Conservation (phyloP, 805 yeast species). For the Candida argentea region DNA sequence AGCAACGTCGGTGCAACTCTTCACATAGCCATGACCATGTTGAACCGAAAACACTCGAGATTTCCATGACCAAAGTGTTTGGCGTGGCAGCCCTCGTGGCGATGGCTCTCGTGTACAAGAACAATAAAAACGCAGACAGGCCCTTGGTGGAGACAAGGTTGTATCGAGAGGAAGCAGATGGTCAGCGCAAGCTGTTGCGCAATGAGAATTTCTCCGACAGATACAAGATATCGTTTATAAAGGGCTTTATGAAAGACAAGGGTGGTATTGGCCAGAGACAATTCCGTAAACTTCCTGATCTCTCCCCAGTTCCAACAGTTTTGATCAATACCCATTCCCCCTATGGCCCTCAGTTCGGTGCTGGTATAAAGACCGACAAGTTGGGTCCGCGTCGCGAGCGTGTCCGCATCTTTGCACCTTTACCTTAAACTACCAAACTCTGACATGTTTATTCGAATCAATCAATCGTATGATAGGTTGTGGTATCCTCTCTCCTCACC, state of each 20-base stretch:
- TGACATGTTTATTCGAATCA: too few relatives aligned
- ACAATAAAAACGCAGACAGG: slow-evolving; percentile 19
- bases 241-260: slow-evolving; percentile 31
- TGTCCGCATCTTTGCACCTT: slow-evolving; percentile 31
- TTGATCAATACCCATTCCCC: slow-evolving; percentile 34
- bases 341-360: slow-evolving; percentile 30
- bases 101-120: slow-evolving; percentile 22
- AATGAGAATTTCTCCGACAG: slow-evolving; percentile 26
- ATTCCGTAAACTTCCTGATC: slow-evolving; percentile 23
- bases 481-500: too few relatives aligned
- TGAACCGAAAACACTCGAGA: slow-evolving; percentile 19
- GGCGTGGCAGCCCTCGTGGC: slow-evolving; percentile 33
- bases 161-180: slow-evolving; percentile 21
- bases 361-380: slow-evolving; percentile 31
- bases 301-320: slow-evolving; percentile 17
- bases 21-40: slow-evolving; percentile 6
- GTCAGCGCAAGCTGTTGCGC: slow-evolving; percentile 24
- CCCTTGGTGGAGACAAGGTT: slow-evolving; percentile 29
- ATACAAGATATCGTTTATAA: slow-evolving; percentile 33
- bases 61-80: slow-evolving; percentile 30
- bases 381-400: slow-evolving; percentile 39
- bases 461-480: too few relatives aligned
- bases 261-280: slow-evolving; percentile 37
- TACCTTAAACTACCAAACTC: too few relatives aligned
- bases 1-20: slow-evolving; percentile 5